A percentile compares a stretch with the other conserved stretches of the same genome.
phyloP scores from a whole-genome alignment of 805 yeast genomes.

The Myxozyma mucilagina region DNA sequence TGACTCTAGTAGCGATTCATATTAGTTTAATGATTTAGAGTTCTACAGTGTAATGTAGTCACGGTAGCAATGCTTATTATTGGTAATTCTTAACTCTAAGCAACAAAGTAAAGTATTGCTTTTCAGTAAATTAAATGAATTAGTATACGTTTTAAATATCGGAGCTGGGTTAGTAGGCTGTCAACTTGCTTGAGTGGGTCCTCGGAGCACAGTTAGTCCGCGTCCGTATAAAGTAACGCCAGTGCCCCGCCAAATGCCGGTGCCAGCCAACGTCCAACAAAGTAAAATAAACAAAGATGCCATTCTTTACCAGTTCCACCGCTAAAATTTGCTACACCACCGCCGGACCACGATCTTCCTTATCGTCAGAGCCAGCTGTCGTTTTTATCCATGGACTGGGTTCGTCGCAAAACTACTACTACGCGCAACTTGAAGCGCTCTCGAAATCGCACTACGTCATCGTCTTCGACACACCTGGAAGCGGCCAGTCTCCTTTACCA shows the following conservation, averaged over 20 bases:
- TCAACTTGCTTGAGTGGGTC: not conserved
- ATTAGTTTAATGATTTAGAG: no score
- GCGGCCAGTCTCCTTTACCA: constrained; percentile 11
- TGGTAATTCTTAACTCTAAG: no score
- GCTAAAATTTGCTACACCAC: constrained; percentile 4
- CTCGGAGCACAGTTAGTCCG: not conserved
- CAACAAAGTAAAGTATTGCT: no score
- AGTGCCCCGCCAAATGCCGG: no score
- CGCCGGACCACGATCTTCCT: no score
- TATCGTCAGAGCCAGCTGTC: not conserved
- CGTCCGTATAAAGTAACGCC: not conserved
- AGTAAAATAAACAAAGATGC: not conserved
- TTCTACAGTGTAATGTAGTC: no score
- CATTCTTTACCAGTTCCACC: not conserved
- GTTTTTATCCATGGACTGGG: constrained; percentile 13
- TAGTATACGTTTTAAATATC: no score
- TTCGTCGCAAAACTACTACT: constrained; percentile 15
- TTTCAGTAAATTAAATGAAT: no score
- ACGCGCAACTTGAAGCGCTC: constrained; percentile 7
- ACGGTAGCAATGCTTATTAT: no score
- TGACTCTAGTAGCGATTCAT: no score
- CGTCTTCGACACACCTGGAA: constrained; percentile 11
- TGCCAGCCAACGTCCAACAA: no score
- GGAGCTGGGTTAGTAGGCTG: no score
- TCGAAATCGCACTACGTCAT: not conserved